Evolutionary conservation across 2,329 filamentous ascomycete genomes (phyloP), one percentile per base, ranked within the genome.

Genomic region (Mycosphaerella arachidis): DNA sequence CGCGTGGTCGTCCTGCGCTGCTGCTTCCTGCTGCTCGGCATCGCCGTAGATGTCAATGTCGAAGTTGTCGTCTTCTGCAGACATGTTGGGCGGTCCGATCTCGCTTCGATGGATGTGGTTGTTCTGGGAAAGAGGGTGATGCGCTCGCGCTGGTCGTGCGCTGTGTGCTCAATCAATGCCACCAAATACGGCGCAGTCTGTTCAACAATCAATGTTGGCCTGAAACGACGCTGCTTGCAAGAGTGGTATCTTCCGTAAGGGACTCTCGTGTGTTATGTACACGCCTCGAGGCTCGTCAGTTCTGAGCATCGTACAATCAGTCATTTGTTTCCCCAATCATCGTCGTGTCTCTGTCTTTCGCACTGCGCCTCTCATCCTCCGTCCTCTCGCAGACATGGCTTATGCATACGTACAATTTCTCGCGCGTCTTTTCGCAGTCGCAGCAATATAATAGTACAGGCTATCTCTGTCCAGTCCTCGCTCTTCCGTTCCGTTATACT

Each of bases 31-130:
- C 33, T 68, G 65, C 35, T 70, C 75, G 55, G 85, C 83, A 69
- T 87, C 84, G 64, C 85, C 85, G 71, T 87, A 87, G 76, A 88
- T 86, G 73, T 88, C 85, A 78, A 88, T 86, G 68, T 88, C 85
- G 79, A 87, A 87, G 71, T 86, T 86, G 74, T 87, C 85, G 75
- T 87, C 85, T 72, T 86, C 84, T 70, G 82, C 79, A 72, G 70
- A 71, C 70, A 72, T 73, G 54, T 18, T 70, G 50, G 54, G 46
- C 4, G 27, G 27, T 31, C 58, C 59, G 53, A 55, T 56, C 53
- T 56, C 54, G 57, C 50, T 48, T 61, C 55, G 59, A 55, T 58
- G 37, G 24, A 24, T 18, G 20, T 16, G 24, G 20, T 27, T 20
- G 20, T 31, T 5, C 10, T 43, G 33, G 27, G 18, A 24, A 6